Conservation (phyloP, 2,329 filamentous ascomycete species). For the Microsporum ferrugineum region DNA sequence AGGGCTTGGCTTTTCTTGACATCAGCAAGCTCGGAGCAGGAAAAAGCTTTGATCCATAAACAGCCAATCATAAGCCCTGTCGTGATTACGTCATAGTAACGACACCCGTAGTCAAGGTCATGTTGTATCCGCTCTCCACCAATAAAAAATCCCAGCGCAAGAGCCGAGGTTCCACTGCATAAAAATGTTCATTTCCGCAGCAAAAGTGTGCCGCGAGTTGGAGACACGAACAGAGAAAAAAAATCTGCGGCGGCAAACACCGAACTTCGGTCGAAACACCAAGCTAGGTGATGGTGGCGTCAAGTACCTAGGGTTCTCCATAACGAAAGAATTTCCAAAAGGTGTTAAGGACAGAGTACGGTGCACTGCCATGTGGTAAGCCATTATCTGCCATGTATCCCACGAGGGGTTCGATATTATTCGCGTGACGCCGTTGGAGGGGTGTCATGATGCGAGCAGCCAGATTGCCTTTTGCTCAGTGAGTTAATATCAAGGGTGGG, state of each 20-base stretch:
- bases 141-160: not conserved
- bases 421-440: not conserved
- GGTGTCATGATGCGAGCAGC: not conserved
- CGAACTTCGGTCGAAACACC: not conserved
- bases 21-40: not conserved
- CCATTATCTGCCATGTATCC: not conserved
- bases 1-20: not conserved
- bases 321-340: too few species aligned
- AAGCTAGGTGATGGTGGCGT: not conserved
- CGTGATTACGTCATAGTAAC: not conserved
- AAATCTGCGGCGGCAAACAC: not conserved
- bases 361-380: not conserved
- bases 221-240: not conserved
- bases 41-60: not conserved
- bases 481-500: not conserved
- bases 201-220: not conserved
- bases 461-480: not conserved
- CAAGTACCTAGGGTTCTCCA: not conserved
- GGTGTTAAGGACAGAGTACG: too few species aligned
- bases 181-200: not conserved
- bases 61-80: not conserved
- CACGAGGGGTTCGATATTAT: not conserved
- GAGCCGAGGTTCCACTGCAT: conserved; percentile 1
- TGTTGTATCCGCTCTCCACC: not conserved
- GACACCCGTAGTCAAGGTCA: not conserved